Evolutionary conservation across 306 rosid genomes (phyloP).

Genomic region (Prinsepia uniflora): DNA sequence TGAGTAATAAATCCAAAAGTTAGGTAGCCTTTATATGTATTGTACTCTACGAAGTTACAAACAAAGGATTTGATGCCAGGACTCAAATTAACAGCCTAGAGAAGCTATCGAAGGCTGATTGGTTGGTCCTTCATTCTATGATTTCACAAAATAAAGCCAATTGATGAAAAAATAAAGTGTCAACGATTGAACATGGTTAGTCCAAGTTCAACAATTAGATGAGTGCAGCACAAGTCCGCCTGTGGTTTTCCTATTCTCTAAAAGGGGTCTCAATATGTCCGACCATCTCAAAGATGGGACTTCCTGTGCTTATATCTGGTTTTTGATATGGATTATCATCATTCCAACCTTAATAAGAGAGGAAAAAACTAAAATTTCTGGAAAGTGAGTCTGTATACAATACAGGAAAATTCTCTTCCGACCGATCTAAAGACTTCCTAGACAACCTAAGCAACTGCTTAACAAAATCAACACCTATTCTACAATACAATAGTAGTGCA

Average conservation of each 20-base stretch:
- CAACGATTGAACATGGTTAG: too few species aligned
- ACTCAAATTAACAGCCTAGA: slow-evolving; percentile 3
- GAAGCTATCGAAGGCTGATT: slow-evolving; percentile 6
- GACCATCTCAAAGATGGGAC: neutral
- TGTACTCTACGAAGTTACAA: neutral
- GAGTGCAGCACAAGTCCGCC: neutral
- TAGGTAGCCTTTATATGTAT: neutral
- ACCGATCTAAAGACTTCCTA: too few species aligned
- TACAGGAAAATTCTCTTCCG: too few species aligned
- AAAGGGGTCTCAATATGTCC: neutral
- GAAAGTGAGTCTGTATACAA: too few species aligned
- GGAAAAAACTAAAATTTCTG: neutral
- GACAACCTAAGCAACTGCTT: too few species aligned
- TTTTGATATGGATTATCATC: neutral
- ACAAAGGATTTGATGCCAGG: neutral
- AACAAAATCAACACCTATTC: too few species aligned
- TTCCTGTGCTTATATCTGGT: neutral
- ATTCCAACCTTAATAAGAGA: neutral
- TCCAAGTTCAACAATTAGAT: neutral
- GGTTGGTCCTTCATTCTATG: neutral
- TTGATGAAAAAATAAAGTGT: neutral
- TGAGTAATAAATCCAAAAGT: neutral
- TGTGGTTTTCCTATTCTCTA: neutral
- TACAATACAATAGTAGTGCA: too few species aligned
- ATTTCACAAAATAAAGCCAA: neutral